A percentile compares a stretch with the other conserved stretches of the same genome.
Evolutionary conservation across 169 alveolate species (phyloP).

Genomic region (Plasmodium cynomolgi): DNA sequence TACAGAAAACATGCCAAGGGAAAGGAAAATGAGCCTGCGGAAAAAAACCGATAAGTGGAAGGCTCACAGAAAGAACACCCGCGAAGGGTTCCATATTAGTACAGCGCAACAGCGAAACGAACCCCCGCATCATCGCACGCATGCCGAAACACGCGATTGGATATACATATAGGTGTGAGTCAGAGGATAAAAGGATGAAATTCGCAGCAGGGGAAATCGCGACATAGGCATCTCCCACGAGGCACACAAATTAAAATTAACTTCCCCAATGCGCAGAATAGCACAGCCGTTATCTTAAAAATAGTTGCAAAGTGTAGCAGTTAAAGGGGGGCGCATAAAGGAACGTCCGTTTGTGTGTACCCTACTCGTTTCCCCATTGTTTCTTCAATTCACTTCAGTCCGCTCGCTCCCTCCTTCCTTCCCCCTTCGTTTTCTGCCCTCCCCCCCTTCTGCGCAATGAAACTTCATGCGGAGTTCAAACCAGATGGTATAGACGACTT

Average conservation of each 20-base stretch:
- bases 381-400: not conserved
- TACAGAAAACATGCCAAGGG: not conserved
- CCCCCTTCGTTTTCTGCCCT: not conserved
- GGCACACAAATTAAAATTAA: not conserved
- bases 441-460: conserved; percentile 5
- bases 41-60: not conserved
- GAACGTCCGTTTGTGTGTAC: not conserved
- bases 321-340: not conserved
- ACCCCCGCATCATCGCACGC: not conserved
- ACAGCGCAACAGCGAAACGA: not conserved
- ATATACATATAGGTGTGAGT: not conserved
- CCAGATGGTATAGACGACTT: conserved; percentile 61
- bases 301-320: not conserved
- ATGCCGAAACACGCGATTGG: not conserved
- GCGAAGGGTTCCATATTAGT: not conserved
- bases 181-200: not conserved
- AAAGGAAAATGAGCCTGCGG: not conserved
- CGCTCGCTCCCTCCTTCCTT: not conserved
- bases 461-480: conserved; percentile 68
- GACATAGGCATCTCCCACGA: not conserved
- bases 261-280: not conserved
- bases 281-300: not conserved
- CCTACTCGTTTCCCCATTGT: not conserved
- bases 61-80: not conserved
- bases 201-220: not conserved